Conservation (phyloP, 768 basidiomycete genomes). For the Paxillus ammoniavirescens region DNA sequence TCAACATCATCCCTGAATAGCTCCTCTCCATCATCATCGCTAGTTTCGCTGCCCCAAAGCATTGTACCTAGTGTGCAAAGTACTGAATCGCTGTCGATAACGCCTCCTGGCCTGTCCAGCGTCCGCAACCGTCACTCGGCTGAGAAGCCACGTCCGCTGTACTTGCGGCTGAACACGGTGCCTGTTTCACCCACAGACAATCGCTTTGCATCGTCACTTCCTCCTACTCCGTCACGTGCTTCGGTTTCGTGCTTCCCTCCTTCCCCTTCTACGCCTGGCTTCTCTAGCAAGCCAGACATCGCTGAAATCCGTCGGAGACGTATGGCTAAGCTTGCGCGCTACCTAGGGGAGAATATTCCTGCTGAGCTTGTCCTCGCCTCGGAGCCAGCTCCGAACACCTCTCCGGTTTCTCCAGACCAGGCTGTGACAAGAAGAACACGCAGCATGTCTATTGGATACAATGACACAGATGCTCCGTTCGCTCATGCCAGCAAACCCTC, state of each 20-base stretch:
- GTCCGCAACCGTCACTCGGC: slow-evolving; percentile 10
- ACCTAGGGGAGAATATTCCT: slow-evolving; percentile 59
- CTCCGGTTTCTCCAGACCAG: neutral
- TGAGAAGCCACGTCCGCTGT: slow-evolving; percentile 20
- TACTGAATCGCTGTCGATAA: slow-evolving; percentile 6
- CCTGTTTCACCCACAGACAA: slow-evolving; percentile 12
- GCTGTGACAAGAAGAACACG: slow-evolving; percentile 3
- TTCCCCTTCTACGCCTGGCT: slow-evolving; percentile 20
- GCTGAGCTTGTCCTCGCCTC: slow-evolving; percentile 47
- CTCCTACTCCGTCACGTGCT: slow-evolving; percentile 11
- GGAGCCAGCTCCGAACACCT: neutral
- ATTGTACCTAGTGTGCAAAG: slow-evolving; percentile 1
- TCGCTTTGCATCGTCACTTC: slow-evolving; percentile 2
- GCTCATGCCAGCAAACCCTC: neutral
- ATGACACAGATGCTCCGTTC: neutral
- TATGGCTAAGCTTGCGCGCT: slow-evolving; percentile 57
- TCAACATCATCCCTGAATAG: slow-evolving; percentile 8
- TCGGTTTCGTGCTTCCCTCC: slow-evolving; percentile 8
- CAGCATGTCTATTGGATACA: slow-evolving; percentile 14
- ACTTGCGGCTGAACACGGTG: slow-evolving; percentile 20
- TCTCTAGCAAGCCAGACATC: slow-evolving; percentile 17
- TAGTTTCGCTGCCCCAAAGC: slow-evolving; percentile 10
- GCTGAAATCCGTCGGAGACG: slow-evolving; percentile 42
- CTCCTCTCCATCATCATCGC: slow-evolving; percentile 18
- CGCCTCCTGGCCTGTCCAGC: slow-evolving; percentile 20